These are phyloP conservation scores for Fusarium kyushuense DNA, from an alignment of 2,329 filamentous ascomycete species.

Conservation along the genomic window DNA sequence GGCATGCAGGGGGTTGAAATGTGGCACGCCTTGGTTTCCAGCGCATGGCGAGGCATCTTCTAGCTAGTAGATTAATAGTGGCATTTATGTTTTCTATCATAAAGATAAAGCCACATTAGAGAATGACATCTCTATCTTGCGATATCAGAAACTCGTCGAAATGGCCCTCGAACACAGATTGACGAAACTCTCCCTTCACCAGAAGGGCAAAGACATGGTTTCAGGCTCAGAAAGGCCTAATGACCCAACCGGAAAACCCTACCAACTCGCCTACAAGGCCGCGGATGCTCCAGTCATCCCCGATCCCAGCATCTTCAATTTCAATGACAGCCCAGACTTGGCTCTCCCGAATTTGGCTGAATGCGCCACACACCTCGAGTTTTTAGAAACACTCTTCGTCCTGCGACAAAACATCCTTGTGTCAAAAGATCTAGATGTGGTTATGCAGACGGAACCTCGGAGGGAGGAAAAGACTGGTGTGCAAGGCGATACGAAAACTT, in stretches of 20 bases:
- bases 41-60: neutral
- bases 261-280: neutral
- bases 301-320: constrained; percentile 4
- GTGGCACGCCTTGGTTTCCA: neutral
- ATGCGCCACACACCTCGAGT: constrained; percentile 64
- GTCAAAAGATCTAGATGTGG: constrained; percentile 35
- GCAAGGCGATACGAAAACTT: constrained; percentile 35
- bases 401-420: constrained; percentile 55
- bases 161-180: constrained; percentile 21
- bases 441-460: constrained; percentile 29
- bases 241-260: constrained; percentile 6
- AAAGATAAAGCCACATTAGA: too few relatives aligned
- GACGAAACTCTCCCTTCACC: constrained; percentile 17
- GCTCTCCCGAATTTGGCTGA: constrained; percentile 8
- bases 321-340: neutral
- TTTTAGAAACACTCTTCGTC: constrained; percentile 68
- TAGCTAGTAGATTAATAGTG: neutral
- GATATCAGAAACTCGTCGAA: neutral
- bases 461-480: constrained; percentile 30
- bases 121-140: neutral
- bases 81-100: too few relatives aligned
- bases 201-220: constrained; percentile 21
- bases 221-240: neutral
- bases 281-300: constrained; percentile 15
- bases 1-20: neutral